Evolutionary conservation across 345 rosid genomes (phyloP).

Genomic region (Eucalyptus pauciflora): DNA sequence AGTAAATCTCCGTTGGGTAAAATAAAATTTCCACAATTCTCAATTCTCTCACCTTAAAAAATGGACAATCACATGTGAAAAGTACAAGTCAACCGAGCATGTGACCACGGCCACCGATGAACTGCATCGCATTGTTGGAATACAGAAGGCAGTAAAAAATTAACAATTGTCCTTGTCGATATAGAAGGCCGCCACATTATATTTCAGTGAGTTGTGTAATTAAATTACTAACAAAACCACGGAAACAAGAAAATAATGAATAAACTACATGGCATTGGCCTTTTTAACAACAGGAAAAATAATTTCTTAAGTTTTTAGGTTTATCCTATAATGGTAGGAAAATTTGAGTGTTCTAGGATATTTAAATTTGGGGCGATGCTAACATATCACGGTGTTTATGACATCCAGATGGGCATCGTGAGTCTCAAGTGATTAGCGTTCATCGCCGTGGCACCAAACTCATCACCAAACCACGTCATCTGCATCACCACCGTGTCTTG

Average conservation of each 20-base stretch:
- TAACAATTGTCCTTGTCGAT: background rate
- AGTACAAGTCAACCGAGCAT: constrained; percentile 60
- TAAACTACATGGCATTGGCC: background rate
- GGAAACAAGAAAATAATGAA: background rate
- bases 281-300: background rate
- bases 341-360: background rate
- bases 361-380: background rate
- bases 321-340: background rate
- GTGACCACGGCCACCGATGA: constrained; percentile 56
- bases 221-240: background rate
- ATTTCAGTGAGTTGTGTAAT: background rate
- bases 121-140: constrained; percentile 14
- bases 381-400: too few species aligned
- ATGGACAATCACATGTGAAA: constrained; percentile 62
- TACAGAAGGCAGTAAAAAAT: background rate
- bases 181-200: background rate
- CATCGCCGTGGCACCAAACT: too few species aligned
- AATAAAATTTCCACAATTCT: constrained; percentile 11
- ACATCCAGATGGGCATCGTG: too few species aligned
- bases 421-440: too few species aligned
- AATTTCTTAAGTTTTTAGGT: too few species aligned
- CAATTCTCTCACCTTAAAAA: constrained; percentile 37
- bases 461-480: too few species aligned
- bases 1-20: constrained; percentile 35
- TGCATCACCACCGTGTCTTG: too few species aligned